Conservation (phyloP, 108 stramenopile species). For the Cylindrotheca fusiformis region DNA sequence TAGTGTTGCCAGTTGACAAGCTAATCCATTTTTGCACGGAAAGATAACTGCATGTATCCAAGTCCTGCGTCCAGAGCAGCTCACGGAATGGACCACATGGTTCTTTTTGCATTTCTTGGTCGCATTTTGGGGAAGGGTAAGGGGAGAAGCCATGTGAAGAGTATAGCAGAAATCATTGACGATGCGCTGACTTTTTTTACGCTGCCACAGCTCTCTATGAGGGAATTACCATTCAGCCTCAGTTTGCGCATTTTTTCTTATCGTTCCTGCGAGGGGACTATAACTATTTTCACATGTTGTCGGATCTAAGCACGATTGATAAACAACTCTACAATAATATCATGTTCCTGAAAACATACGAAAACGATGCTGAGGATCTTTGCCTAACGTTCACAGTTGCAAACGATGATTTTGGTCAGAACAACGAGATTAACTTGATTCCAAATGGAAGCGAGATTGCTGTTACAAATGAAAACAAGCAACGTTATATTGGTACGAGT, state of each 20-base stretch:
- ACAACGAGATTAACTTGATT: constrained; percentile 76
- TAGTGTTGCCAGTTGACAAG: neutral
- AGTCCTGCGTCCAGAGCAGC: constrained; percentile 82
- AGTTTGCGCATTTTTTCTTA: constrained; percentile 97
- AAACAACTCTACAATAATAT: constrained; percentile 91
- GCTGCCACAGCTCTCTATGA: constrained; percentile 78
- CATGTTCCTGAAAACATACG: constrained; percentile 93
- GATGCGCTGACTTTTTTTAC: neutral
- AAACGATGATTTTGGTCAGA: constrained; percentile 87
- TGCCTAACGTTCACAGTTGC: constrained; percentile 91
- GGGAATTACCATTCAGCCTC: constrained; percentile 94
- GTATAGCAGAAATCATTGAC: neutral
- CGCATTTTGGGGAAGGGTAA: constrained; percentile 79
- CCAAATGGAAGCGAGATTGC: constrained; percentile 84
- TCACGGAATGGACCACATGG: constrained; percentile 74
- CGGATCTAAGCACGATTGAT: constrained; percentile 90
- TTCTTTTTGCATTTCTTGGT: constrained; percentile 91
- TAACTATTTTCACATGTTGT: constrained; percentile 81
- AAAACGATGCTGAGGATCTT: constrained; percentile 90
- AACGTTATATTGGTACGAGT: constrained; percentile 51
- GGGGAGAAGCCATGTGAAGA: neutral
- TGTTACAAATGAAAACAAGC: constrained; percentile 86
- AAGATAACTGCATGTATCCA: constrained; percentile 84
- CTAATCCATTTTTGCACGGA: neutral
- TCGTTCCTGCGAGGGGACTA: constrained; percentile 91